Evolutionary conservation across 768 basidiomycete species (phyloP).

Genomic region (Lactifluus rugatus): DNA sequence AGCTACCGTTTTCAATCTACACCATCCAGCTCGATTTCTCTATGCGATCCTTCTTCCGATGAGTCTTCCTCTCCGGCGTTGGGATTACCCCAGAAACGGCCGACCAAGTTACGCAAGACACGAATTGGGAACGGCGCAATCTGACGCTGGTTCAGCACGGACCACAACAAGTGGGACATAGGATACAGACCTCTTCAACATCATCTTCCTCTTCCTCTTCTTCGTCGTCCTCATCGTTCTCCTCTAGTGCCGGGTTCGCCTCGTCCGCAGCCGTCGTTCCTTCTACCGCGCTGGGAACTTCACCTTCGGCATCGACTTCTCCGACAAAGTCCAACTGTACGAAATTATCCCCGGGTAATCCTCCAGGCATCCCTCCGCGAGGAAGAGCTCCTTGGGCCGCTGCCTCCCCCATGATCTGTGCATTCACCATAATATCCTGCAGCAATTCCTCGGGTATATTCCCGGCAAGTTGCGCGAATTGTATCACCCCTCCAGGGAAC

Average conservation of each 20-base stretch:
- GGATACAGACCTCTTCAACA: slow-evolving; percentile 8
- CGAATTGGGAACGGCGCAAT: slow-evolving; percentile 16
- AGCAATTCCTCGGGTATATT: slow-evolving; percentile 18
- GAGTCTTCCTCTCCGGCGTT: slow-evolving; percentile 7
- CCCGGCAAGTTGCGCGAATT: slow-evolving; percentile 27
- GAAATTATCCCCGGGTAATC: slow-evolving; percentile 18
- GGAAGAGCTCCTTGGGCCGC: slow-evolving; percentile 6
- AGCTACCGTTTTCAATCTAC: slow-evolving; percentile 3
- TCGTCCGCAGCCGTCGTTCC: not conserved
- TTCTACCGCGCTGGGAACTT: not conserved
- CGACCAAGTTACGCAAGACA: slow-evolving; percentile 17
- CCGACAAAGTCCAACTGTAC: slow-evolving; percentile 13
- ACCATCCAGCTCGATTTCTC: slow-evolving; percentile 6
- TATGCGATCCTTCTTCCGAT: slow-evolving; percentile 8
- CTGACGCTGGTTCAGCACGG: not conserved
- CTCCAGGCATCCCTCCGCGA: slow-evolving; percentile 19
- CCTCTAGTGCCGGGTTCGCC: not conserved
- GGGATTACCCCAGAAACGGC: slow-evolving; percentile 14
- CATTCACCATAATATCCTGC: slow-evolving; percentile 13
- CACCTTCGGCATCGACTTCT: not conserved
- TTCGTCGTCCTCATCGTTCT: not conserved
- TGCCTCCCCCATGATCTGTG: slow-evolving; percentile 15
- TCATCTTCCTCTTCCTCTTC: slow-evolving; percentile 16
- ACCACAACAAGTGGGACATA: not conserved
- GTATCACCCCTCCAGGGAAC: slow-evolving; percentile 56